Conservation (phyloP, 345 rosid genomes). For the Balakata baccata region DNA sequence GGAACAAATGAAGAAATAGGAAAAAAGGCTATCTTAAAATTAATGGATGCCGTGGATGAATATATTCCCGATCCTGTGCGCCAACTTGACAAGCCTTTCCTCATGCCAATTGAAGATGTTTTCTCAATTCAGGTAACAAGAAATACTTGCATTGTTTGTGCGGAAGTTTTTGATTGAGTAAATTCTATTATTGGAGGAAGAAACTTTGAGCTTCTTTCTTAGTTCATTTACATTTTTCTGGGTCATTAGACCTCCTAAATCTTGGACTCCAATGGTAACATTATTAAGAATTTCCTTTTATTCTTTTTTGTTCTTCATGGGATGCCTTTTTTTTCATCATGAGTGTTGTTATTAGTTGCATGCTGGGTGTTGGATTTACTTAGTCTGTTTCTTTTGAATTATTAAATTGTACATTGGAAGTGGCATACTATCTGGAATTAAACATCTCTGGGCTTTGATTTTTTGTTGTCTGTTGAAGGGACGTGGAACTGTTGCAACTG, state of each 20-base stretch:
- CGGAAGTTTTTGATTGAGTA: not conserved
- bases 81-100: constrained; percentile 89
- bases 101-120: constrained; percentile 98
- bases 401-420: not conserved
- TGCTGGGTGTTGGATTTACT: not conserved
- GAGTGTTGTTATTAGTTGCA: not conserved
- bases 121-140: constrained; percentile 85
- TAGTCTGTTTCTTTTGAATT: not conserved
- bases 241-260: no score
- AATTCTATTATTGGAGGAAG: not conserved
- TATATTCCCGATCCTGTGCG: constrained; percentile 97
- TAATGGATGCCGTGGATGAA: constrained; percentile 95
- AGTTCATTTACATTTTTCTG: no score
- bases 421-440: not conserved
- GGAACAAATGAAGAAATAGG: constrained; percentile 93
- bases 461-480: constrained; percentile 52
- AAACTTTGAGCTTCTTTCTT: no score
- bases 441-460: constrained; percentile 8
- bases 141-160: constrained; percentile 2
- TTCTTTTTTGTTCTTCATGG: not conserved
- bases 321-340: not conserved
- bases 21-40: constrained; percentile 75
- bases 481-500: constrained; percentile 99
- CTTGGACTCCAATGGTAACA: no score
- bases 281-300: not conserved